Evolutionary conservation across 129 eudicot genomes (phyloP).

Genomic region (Pittosporum tobira): DNA sequence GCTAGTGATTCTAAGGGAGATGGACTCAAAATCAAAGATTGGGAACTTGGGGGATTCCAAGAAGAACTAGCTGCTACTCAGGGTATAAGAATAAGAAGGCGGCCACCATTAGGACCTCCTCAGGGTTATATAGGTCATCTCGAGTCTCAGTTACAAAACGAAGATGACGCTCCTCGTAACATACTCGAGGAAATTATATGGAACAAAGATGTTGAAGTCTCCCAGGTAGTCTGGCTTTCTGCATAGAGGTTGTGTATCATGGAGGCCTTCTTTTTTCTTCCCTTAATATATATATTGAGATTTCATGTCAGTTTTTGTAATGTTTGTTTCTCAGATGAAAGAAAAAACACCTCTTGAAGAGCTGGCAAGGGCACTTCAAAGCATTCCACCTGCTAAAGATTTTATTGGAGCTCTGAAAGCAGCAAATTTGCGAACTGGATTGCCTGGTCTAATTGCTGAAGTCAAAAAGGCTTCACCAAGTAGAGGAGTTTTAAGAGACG

Average conservation of each 20-base stretch:
- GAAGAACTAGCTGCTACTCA: slow-evolving; percentile 64
- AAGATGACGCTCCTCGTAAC: slow-evolving; percentile 72
- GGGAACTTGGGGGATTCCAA: slow-evolving; percentile 55
- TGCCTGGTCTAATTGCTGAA: slow-evolving; percentile 93
- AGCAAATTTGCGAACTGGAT: slow-evolving; percentile 58
- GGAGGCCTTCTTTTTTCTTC: background rate
- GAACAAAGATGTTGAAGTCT: slow-evolving; percentile 76
- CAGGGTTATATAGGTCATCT: slow-evolving; percentile 68
- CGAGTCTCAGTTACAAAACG: slow-evolving; percentile 55
- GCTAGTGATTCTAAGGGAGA: slow-evolving; percentile 30
- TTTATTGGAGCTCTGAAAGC: slow-evolving; percentile 84
- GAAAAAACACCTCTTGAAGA: slow-evolving; percentile 37
- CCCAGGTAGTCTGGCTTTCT: slow-evolving; percentile 38
- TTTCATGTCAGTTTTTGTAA: background rate
- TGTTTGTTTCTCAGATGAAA: slow-evolving; percentile 50
- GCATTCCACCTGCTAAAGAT: slow-evolving; percentile 61
- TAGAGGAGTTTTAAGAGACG: slow-evolving; percentile 84
- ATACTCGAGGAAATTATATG: slow-evolving; percentile 87
- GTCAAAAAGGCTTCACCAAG: slow-evolving; percentile 99
- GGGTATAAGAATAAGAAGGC: slow-evolving; percentile 79
- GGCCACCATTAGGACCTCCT: slow-evolving; percentile 72
- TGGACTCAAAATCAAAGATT: slow-evolving; percentile 51
- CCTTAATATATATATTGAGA: background rate
- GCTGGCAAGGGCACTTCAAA: slow-evolving; percentile 38
- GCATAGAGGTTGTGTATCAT: background rate